These are phyloP conservation scores for Reticulascus tulasneorum DNA, from an alignment of 2,329 filamentous ascomycete species.

Conservation along the genomic window DNA sequence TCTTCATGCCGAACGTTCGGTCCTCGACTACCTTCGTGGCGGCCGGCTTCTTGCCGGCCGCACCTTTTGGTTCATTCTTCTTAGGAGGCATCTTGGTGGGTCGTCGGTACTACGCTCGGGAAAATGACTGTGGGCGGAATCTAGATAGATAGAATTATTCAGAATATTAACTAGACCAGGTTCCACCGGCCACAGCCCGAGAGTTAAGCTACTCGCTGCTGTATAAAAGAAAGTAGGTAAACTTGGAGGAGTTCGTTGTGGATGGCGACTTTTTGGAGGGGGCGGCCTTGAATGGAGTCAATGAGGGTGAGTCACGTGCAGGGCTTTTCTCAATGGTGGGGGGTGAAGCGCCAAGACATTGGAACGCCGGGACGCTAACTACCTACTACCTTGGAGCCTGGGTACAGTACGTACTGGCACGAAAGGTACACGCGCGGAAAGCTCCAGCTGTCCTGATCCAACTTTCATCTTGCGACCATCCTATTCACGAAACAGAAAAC, in stretches of 20 bases:
- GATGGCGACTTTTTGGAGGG: too few species aligned
- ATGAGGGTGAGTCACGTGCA: conserved; percentile 14
- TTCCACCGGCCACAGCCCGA: too few species aligned
- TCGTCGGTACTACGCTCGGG: conserved; percentile 9
- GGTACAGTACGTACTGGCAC: too few species aligned
- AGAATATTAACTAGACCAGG: too few species aligned
- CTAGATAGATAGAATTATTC: too few species aligned
- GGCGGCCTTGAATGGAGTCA: conserved; percentile 13
- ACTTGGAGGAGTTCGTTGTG: too few species aligned
- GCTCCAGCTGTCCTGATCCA: conserved; percentile 13
- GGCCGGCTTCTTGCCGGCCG: conserved; percentile 51
- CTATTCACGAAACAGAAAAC: too few species aligned
- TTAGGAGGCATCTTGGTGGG: conserved; percentile 69
- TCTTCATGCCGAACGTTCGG: conserved; percentile 99
- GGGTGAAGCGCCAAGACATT: conserved; percentile 9
- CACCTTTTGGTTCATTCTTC: conserved; percentile 45
- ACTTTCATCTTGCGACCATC: conserved; percentile 7
- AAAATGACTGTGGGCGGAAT: conserved; percentile 8
- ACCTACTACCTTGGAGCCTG: too few species aligned
- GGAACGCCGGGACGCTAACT: conserved; percentile 5
- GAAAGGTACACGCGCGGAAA: too few species aligned
- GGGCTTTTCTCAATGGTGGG: conserved; percentile 12
- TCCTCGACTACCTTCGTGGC: conserved; percentile 72
- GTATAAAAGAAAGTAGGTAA: too few species aligned
- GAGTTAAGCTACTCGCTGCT: too few species aligned